Evolutionary conservation across 2,329 filamentous ascomycete genomes (phyloP).

Genomic region (Zymoseptoria brevis): DNA sequence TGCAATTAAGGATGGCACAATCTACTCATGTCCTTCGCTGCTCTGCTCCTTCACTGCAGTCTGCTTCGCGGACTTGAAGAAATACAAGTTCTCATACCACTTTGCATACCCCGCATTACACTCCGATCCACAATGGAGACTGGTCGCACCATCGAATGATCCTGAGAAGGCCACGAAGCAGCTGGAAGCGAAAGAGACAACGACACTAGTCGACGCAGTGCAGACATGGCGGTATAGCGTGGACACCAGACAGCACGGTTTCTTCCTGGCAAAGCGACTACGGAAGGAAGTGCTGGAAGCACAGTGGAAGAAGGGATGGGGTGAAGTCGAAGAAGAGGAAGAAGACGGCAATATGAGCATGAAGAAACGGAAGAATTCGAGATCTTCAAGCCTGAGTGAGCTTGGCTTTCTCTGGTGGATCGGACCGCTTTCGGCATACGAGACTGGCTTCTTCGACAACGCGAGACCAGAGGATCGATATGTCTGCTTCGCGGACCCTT

Average conservation of each 20-base stretch:
- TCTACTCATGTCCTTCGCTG: slow-evolving; percentile 88
- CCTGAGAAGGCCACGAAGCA: slow-evolving; percentile 37
- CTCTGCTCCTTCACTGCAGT: slow-evolving; percentile 82
- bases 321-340: slow-evolving; percentile 23
- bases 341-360: slow-evolving; percentile 25
- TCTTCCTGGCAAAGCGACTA: slow-evolving; percentile 84
- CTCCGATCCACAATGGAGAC: slow-evolving; percentile 75
- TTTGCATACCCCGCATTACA: slow-evolving; percentile 93
- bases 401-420: slow-evolving; percentile 70
- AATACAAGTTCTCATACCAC: slow-evolving; percentile 97
- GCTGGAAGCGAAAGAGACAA: slow-evolving; percentile 63
- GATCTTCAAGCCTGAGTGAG: slow-evolving; percentile 43
- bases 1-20: slow-evolving; percentile 90
- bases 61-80: slow-evolving; percentile 92
- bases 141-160: slow-evolving; percentile 33
- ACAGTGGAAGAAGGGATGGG: slow-evolving; percentile 27
- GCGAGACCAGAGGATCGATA: slow-evolving; percentile 66
- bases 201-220: slow-evolving; percentile 69
- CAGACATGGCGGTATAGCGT: slow-evolving; percentile 80
- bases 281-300: slow-evolving; percentile 30
- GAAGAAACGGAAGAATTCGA: slow-evolving; percentile 41
- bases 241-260: slow-evolving; percentile 80
- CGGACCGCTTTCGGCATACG: slow-evolving; percentile 66
- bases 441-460: slow-evolving; percentile 77
- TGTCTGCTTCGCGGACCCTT: slow-evolving; percentile 84